phyloP scores from a whole-genome alignment of 73 alveolate genomes.

The Blepharisma stoltei region DNA sequence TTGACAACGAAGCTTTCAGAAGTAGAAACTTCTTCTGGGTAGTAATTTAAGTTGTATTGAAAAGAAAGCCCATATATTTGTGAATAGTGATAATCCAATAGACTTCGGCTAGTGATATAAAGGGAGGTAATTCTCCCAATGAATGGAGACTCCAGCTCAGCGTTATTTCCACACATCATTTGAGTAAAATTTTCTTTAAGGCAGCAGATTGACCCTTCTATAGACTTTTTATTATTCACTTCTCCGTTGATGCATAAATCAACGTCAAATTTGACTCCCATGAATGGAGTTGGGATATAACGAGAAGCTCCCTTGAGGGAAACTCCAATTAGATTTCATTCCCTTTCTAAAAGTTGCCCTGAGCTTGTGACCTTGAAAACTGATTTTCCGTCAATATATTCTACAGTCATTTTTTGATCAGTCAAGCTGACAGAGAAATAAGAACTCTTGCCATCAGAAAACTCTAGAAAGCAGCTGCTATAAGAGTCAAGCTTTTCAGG shows the following conservation, averaged over 20 bases:
- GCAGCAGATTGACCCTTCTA: neutral
- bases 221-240: neutral
- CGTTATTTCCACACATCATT: neutral
- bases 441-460: neutral
- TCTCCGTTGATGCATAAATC: conserved; percentile 6
- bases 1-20: neutral
- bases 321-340: conserved; percentile 3
- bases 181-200: conserved; percentile 11
- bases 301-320: neutral
- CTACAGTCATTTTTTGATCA: neutral
- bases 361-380: neutral
- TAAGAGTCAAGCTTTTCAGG: neutral
- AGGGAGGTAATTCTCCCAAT: neutral
- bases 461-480: neutral
- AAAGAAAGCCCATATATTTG: neutral
- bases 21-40: conserved; percentile 20
- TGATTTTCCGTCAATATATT: neutral
- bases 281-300: neutral
- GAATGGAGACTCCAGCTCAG: neutral
- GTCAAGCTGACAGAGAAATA: neutral
- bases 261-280: neutral
- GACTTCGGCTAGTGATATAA: neutral
- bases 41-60: neutral
- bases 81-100: neutral
- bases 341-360: neutral